Conservation (phyloP, 805 yeast species). For the Candida railenensis region DNA sequence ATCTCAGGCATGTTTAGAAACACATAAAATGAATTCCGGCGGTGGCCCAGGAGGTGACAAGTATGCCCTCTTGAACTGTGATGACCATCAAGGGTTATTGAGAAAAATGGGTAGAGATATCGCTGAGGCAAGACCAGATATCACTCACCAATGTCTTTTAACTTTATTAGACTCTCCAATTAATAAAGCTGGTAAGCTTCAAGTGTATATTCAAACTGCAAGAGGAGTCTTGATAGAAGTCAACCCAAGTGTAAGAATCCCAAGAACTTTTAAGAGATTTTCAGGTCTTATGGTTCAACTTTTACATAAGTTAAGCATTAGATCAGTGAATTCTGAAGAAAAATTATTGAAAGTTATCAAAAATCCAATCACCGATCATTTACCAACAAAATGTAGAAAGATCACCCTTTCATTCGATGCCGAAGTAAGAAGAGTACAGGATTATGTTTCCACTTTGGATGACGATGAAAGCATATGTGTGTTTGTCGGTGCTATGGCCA, state of each 20-base stretch:
- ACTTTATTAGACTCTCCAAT: conserved; percentile 96
- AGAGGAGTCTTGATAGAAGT: conserved; percentile 93
- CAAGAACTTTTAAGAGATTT: conserved; percentile 96
- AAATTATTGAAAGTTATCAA: conserved; percentile 90
- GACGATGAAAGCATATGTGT: conserved; percentile 94
- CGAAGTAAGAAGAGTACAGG: conserved; percentile 81
- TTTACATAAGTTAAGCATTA: conserved; percentile 85
- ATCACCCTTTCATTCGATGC: conserved; percentile 93
- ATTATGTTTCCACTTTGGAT: conserved; percentile 75
- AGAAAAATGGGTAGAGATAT: conserved; percentile 97
- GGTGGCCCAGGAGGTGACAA: conserved; percentile 82
- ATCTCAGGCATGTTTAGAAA: conserved; percentile 93
- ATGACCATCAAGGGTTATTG: conserved; percentile 94
- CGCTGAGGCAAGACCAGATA: conserved; percentile 98
- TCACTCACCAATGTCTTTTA: conserved; percentile 94
- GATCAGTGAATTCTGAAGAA: conserved; percentile 94
- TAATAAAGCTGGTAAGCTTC: conserved; percentile 94
- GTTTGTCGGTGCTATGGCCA: conserved; percentile 98
- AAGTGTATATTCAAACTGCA: conserved; percentile 95
- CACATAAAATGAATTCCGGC: conserved; percentile 81
- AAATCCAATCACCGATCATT: conserved; percentile 94
- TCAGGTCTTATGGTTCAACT: conserved; percentile 98
- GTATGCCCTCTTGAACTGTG: conserved; percentile 92
- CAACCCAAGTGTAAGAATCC: conserved; percentile 94
- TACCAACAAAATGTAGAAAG: conserved; percentile 94